phyloP scores from a whole-genome alignment of 169 alveolate species.

The Plasmodium cynomolgi region DNA sequence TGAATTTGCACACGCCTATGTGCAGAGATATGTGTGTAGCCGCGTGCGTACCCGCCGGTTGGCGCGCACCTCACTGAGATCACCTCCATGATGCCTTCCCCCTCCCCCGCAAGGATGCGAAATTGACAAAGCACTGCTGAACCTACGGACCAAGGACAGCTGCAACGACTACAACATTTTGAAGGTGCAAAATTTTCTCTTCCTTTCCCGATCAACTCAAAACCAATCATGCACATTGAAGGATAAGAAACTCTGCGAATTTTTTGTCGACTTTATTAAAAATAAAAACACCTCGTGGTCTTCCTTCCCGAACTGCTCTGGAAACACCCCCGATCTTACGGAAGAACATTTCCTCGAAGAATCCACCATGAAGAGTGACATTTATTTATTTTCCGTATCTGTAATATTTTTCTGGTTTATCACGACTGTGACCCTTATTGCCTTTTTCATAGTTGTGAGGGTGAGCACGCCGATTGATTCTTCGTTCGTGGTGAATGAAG shows the following conservation, averaged over 20 bases:
- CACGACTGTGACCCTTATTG: slow-evolving; percentile 17
- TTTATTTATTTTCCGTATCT: slow-evolving; percentile 36
- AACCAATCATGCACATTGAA: slow-evolving; percentile 38
- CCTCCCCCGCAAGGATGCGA: slow-evolving; percentile 29
- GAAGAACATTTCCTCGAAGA: slow-evolving; percentile 54
- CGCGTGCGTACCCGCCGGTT: neutral
- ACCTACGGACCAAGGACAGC: slow-evolving; percentile 21
- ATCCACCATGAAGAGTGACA: slow-evolving; percentile 32
- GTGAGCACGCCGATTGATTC: slow-evolving; percentile 67
- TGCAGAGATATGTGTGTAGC: neutral
- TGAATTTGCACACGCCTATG: neutral
- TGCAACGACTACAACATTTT: slow-evolving; percentile 52
- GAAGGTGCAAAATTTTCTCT: slow-evolving; percentile 42
- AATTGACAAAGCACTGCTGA: slow-evolving; percentile 19
- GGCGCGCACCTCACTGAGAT: neutral
- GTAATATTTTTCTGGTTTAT: slow-evolving; percentile 40
- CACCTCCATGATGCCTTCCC: neutral
- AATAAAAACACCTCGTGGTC: slow-evolving; percentile 23
- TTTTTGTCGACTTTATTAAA: slow-evolving; percentile 55
- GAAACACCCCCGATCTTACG: slow-evolving; percentile 21
- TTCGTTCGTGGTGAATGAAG: slow-evolving; percentile 48
- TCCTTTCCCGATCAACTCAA: slow-evolving; percentile 38
- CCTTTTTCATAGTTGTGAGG: slow-evolving; percentile 32
- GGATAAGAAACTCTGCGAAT: slow-evolving; percentile 49
- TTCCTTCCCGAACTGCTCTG: slow-evolving; percentile 50